These are phyloP conservation scores for Arctium minus DNA, from an alignment of 129 eudicot genomes.

Conservation along the genomic window DNA sequence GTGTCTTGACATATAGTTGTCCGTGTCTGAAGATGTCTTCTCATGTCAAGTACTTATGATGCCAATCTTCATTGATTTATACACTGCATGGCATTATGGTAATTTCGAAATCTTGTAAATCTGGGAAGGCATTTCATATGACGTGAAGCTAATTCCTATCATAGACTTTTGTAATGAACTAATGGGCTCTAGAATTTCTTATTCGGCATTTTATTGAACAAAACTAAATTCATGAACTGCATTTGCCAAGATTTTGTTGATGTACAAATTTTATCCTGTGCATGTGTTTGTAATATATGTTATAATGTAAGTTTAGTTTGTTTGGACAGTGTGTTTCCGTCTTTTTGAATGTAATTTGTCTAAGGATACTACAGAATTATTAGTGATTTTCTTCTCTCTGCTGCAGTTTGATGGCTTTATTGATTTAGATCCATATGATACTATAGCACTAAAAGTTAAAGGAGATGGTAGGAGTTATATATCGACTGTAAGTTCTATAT, in stretches of 20 bases:
- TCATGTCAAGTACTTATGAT: neutral
- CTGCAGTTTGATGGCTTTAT: constrained; percentile 97
- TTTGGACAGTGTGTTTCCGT: neutral
- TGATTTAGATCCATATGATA: constrained; percentile 87
- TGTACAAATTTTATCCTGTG: neutral
- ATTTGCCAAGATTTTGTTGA: neutral
- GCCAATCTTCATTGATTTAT: too few relatives aligned
- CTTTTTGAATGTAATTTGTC: neutral
- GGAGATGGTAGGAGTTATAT: constrained; percentile 98
- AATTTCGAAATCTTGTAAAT: too few relatives aligned
- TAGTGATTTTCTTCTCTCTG: neutral
- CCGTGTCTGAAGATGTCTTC: too few relatives aligned
- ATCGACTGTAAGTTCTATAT: constrained; percentile 75
- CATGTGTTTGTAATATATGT: neutral
- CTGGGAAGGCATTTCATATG: too few relatives aligned
- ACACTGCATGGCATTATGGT: too few relatives aligned
- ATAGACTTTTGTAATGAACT: too few relatives aligned
- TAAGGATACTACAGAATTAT: neutral
- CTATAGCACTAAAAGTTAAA: constrained; percentile 76
- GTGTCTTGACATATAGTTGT: too few relatives aligned
- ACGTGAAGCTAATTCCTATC: too few relatives aligned
- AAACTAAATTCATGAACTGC: neutral
- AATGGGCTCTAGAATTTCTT: neutral
- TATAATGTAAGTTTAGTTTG: neutral
- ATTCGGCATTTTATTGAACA: neutral